Base-by-base conservation (phyloP, 129 eudicot genomes). In the Glebionis coronaria region DNA sequence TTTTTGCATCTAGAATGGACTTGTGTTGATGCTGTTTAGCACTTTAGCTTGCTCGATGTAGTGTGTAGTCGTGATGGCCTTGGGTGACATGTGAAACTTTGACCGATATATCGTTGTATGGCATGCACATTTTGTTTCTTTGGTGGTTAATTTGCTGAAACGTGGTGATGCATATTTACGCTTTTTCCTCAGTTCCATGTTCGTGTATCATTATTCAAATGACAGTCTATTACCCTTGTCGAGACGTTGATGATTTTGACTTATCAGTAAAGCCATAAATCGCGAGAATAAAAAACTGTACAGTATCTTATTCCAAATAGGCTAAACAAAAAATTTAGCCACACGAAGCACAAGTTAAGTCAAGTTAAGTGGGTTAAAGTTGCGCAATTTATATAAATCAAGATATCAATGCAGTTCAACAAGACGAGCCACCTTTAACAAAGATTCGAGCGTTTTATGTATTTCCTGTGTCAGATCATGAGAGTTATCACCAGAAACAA, bases 401-500 rank as follows among this genome's bases (percentile, higher is more conserved):
- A 52, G 56, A 16, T 27, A 15, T 50, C 20, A 19, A 5, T 51
- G 25, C 27, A 53, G 2, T 28, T 73, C 55, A 11, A 73, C 56
- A 1, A 42, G 14, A 15, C 56, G 47, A 58, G 67, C 57, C 54
- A 68, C 76, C 16, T 57, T 76, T 1, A 68, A 40, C 42, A 73
- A 77, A 12, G 78, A 82, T 77, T 65, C 60, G 9, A 86, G 76
- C 73, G 50, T 66, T 74, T 56, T 35, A 44, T 68, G 18, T 23
- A 86, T 60, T 67, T 82, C 81, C 40, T 23, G 67, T 35, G 74
- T 71, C 65, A 13, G 53, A 23, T 80, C 73, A 79, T 76, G 78
- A 49, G 61, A 21, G 8, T 16, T 3, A 67, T 83, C 70, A 46
- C 87, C 85, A 0, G 79, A 83, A 49, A 79, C 75, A 13, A 87